These are phyloP conservation scores for Spergularia azorica DNA, from an alignment of 179 eudicot species.

Conservation along the genomic window DNA sequence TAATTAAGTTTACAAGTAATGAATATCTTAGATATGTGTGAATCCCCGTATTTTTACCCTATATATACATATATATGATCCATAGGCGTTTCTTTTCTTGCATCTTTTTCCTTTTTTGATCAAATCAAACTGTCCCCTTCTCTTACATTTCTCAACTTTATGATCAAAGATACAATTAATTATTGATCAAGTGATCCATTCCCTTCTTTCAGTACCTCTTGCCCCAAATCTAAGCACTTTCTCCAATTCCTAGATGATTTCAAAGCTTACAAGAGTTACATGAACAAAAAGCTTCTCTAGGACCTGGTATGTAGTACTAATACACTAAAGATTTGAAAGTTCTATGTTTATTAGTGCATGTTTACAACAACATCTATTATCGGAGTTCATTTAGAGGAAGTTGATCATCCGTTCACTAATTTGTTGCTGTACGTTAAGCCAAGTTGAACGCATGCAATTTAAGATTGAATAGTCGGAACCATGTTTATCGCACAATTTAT, in stretches of 20 bases:
- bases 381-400: no score
- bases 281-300: background rate
- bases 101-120: conserved; percentile 15
- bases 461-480: no score
- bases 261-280: conserved; percentile 19
- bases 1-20: no score
- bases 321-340: no score
- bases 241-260: conserved; percentile 32
- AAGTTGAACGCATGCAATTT: no score
- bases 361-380: no score
- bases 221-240: conserved; percentile 21
- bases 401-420: no score
- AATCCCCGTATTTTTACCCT: background rate
- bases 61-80: background rate
- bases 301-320: background rate
- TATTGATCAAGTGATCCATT: conserved; percentile 24
- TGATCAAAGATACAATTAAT: conserved; percentile 23
- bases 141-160: conserved; percentile 19
- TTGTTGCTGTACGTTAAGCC: no score
- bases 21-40: no score
- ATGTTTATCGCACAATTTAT: no score
- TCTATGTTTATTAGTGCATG: no score
- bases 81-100: background rate
- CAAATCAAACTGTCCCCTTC: conserved; percentile 26
- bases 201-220: conserved; percentile 31